Evolutionary conservation across 2,329 filamentous ascomycete genomes (phyloP).

Genomic region (Colletotrichum cereale): DNA sequence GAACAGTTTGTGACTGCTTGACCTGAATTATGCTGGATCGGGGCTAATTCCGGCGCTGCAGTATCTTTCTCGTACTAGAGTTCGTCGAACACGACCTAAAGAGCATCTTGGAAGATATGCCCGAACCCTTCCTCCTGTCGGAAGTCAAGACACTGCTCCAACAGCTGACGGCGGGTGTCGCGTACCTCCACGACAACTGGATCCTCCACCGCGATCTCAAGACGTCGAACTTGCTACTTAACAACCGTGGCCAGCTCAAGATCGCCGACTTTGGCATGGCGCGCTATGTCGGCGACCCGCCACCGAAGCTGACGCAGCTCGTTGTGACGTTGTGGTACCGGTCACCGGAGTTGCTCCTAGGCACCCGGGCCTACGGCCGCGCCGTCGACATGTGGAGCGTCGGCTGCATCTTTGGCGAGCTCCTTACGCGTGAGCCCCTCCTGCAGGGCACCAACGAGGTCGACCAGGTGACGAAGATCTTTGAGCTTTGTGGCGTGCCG

Average conservation of each 20-base stretch:
- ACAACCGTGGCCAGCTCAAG: slow-evolving; percentile 94
- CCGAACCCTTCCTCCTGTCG: slow-evolving; percentile 90
- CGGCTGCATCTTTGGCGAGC: slow-evolving; percentile 94
- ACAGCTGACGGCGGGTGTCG: slow-evolving; percentile 84
- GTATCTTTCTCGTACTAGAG: slow-evolving; percentile 94
- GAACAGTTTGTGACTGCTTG: slow-evolving; percentile 60
- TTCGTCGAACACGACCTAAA: slow-evolving; percentile 98
- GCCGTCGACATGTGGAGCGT: slow-evolving; percentile 96
- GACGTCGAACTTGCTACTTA: slow-evolving; percentile 93
- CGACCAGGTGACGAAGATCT: slow-evolving; percentile 88
- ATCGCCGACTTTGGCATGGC: slow-evolving; percentile 99
- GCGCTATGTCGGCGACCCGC: slow-evolving; percentile 84
- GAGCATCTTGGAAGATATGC: slow-evolving; percentile 92
- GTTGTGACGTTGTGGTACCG: slow-evolving; percentile 99
- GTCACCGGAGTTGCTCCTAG: slow-evolving; percentile 89
- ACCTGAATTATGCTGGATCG: slow-evolving; percentile 49
- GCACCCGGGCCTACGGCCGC: slow-evolving; percentile 78
- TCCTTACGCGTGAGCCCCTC: slow-evolving; percentile 84
- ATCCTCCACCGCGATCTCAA: slow-evolving; percentile 96
- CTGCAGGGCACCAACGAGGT: slow-evolving; percentile 94
- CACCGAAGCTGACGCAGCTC: slow-evolving; percentile 84
- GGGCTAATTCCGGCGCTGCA: slow-evolving; percentile 52
- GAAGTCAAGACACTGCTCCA: slow-evolving; percentile 91
- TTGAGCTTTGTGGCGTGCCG: slow-evolving; percentile 89
- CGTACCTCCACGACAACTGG: slow-evolving; percentile 89